Base-by-base conservation (phyloP, 768 basidiomycete genomes). In the Neoboletus magnificus region DNA sequence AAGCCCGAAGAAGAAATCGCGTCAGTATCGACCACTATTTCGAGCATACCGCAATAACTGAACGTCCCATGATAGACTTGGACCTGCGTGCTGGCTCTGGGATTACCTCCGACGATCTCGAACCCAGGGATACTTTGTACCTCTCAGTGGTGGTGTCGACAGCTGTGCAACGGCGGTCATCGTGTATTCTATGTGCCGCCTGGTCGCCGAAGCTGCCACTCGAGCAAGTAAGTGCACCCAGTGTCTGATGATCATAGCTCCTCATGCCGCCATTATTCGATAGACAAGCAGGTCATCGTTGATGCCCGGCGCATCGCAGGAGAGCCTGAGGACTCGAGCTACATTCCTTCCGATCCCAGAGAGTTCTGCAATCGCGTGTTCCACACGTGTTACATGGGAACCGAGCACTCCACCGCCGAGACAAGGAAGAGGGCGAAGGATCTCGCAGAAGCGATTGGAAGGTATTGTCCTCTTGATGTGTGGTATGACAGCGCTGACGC, bases 71-170 rank as follows among this genome's bases (percentile, higher is more conserved):
- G 6, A 27, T 58, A 98, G 96, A 3, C 76, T 98, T 3, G 97
- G 97, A 5, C 97, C 97, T 8, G 97, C 96, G 16, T 98, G 97
- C 67, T 99, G 97, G 97, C 78, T 99, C n/a, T 99, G 97, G 97
- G 97, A 99, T 69, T 99, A 98, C 66, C 83, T 99, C 30, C 82
- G 97, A 36, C 85, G 97, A 42, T 98, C 96, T 6, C 79, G 91
- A 10, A 93, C 89, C 0, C 91, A 93, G 60, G 97, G 97, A 3
- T 98, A 95, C 74, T 98, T 98, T 65, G 74, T 98, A 22, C 96
- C 97, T 1, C 79, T 99, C 15, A 94, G 92, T 54, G 96, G 97
- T 10, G 97, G 97, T 16, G 93, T 99, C 53, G 97, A 99, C 70
- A 94, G 92, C 62, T 99, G 97, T 65, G 93, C 97, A 2, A 99